Base-by-base conservation (phyloP, 495 filamentous ascomycete genomes). In the Neurospora hispaniola region DNA sequence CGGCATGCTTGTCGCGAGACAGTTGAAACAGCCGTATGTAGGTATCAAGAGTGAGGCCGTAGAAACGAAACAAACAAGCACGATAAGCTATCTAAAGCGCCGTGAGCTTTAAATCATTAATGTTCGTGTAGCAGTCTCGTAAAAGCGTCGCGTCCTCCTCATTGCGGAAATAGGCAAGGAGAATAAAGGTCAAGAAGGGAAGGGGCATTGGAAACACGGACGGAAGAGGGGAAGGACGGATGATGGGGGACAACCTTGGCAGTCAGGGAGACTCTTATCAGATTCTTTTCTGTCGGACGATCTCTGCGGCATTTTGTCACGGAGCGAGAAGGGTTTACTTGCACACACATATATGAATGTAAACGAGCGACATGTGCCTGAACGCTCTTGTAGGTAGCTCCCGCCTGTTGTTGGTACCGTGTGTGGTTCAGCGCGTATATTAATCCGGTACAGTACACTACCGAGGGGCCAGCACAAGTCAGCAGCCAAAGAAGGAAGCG, bases 231-330 rank as follows among this genome's bases (percentile, higher is more conserved):
- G 18, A n/a, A n/a, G 18, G 43, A 10, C 20, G 43, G 43, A 44
- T 44, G 43, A 44, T n/a, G 46, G 46, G n/a, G 27, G 14, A 5
- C 4, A 38, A 59, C 48, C 78, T 79, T 77, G 74, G 74, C 76
- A 78, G 16, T 4, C 31, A 62, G 27, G 14, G 54, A 27, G 79
- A 79, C 81, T 83, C 78, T 84, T 81, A 83, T 83, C 82, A 80
- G 82, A 84, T 84, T 80, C 73, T 42, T 42, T 44, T 38, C 43
- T 46, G 41, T 48, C 14, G 38, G 31, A 46, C 44, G 31, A 41
- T 69, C 54, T 69, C 48, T 80, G 78, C 70, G 78, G 77, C 75
- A 80, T 80, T 77, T 80, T 77, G 40, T 73, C 43, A 62, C 8
- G 12, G 18, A 35, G 4, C 54, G 73, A 72, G 48, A 68, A 46